These are phyloP conservation scores for Cyberlindnera galapagoensis DNA, from an alignment of 805 yeast species.

Conservation along the genomic window DNA sequence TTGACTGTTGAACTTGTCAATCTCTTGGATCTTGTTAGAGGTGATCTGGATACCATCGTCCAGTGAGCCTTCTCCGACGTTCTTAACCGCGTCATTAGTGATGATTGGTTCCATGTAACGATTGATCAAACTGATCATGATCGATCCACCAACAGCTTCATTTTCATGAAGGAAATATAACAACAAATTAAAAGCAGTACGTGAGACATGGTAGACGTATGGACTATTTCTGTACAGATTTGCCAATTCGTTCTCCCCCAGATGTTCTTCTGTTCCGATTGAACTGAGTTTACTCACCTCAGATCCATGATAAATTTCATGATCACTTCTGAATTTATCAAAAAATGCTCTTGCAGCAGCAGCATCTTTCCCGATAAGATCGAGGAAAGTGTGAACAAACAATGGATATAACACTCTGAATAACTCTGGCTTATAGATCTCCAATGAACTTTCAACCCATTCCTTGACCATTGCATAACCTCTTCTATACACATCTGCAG, in stretches of 20 bases:
- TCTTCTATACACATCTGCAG: slow-evolving; percentile 64
- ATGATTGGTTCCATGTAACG: slow-evolving; percentile 58
- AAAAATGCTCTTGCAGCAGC: slow-evolving; percentile 68
- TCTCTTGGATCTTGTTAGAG: slow-evolving; percentile 31
- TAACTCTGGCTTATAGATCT: slow-evolving; percentile 84
- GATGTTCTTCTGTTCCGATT: slow-evolving; percentile 71
- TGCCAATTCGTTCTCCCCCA: slow-evolving; percentile 78
- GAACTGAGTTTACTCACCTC: slow-evolving; percentile 71
- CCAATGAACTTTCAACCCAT: slow-evolving; percentile 90
- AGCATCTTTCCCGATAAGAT: slow-evolving; percentile 60
- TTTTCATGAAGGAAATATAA: slow-evolving; percentile 86
- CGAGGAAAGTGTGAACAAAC: slow-evolving; percentile 84
- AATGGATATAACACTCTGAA: slow-evolving; percentile 81
- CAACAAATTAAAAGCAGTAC: slow-evolving; percentile 78
- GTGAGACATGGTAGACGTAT: slow-evolving; percentile 69
- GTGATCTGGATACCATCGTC: slow-evolving; percentile 31
- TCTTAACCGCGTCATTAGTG: slow-evolving; percentile 36
- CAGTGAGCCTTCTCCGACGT: slow-evolving; percentile 30
- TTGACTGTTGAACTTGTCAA: slow-evolving; percentile 60
- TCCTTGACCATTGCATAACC: slow-evolving; percentile 76
- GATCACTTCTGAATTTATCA: slow-evolving; percentile 68
- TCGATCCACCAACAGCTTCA: slow-evolving; percentile 86
- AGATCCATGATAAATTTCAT: slow-evolving; percentile 64
- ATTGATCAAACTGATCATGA: slow-evolving; percentile 78
- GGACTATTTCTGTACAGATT: slow-evolving; percentile 65